A percentile compares a stretch with the other conserved stretches of the same genome.
These are phyloP conservation scores for Perkinsus olseni DNA, from an alignment of 169 alveolate genomes.

Conservation along the genomic window DNA sequence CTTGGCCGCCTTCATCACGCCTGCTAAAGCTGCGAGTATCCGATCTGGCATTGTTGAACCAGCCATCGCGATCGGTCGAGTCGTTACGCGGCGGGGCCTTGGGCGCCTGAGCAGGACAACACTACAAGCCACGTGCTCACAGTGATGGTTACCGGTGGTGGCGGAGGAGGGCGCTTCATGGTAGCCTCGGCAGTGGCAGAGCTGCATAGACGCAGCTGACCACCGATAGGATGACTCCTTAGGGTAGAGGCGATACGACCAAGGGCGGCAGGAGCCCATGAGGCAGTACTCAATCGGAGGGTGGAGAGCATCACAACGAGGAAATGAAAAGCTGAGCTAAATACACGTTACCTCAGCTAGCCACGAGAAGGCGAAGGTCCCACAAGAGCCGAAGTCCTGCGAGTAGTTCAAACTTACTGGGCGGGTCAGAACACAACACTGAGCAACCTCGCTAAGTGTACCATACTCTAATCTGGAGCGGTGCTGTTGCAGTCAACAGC, in stretches of 20 bases:
- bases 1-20: not conserved
- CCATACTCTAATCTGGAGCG: not conserved
- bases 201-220: not conserved
- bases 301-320: not conserved
- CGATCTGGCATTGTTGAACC: not conserved
- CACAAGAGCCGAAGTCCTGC: too few relatives aligned
- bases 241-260: not conserved
- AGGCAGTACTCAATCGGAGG: not conserved
- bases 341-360: too few relatives aligned
- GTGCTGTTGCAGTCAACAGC: not conserved
- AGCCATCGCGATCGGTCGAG: not conserved
- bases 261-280: not conserved
- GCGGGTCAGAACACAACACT: too few relatives aligned
- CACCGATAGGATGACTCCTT: not conserved
- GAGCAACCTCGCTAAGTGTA: too few relatives aligned
- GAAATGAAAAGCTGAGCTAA: not conserved
- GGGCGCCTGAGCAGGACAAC: not conserved
- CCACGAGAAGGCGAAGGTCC: too few relatives aligned
- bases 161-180: not conserved
- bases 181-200: not conserved
- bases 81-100: not conserved
- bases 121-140: not conserved
- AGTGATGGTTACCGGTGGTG: not conserved
- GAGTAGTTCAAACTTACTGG: too few relatives aligned
- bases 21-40: not conserved